Conservation (phyloP, 176 grass and related monocot genomes). For the Luzula sylvatica region DNA sequence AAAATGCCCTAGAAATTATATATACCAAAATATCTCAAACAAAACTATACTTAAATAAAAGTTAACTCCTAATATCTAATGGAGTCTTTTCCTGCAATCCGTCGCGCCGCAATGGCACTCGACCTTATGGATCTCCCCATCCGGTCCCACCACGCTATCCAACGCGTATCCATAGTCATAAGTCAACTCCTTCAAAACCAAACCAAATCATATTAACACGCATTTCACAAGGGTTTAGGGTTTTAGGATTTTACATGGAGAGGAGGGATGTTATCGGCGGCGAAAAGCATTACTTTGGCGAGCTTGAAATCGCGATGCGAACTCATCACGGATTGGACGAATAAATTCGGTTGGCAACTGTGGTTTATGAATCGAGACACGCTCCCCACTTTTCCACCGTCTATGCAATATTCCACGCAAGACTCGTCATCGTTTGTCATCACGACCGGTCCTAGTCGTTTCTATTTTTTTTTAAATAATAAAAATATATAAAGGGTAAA, state of each 20-base stretch:
- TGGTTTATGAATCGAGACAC: slow-evolving; percentile 93
- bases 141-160: slow-evolving; percentile 51
- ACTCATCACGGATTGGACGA: slow-evolving; percentile 75
- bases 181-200: slow-evolving; percentile 42
- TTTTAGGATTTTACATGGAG: slow-evolving; percentile 44
- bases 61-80: slow-evolving; percentile 23
- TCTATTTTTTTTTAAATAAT: slow-evolving; percentile 23
- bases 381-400: slow-evolving; percentile 50
- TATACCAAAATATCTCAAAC: no score
- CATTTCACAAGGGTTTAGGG: neutral
- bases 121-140: slow-evolving; percentile 44
- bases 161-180: slow-evolving; percentile 62
- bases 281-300: slow-evolving; percentile 77
- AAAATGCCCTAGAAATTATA: no score
- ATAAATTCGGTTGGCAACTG: slow-evolving; percentile 80
- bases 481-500: no score
- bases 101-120: slow-evolving; percentile 50
- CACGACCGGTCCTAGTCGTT: slow-evolving; percentile 71
- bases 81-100: slow-evolving; percentile 51
- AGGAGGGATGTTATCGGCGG: slow-evolving; percentile 85
- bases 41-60: neutral
- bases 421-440: no score
- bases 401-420: slow-evolving; percentile 64
- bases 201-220: neutral
- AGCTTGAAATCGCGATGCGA: slow-evolving; percentile 71